Evolutionary conservation across 495 filamentous ascomycete genomes (phyloP), one percentile per base, ranked within the genome.

Genomic region (Aspergillus olivimuriae): DNA sequence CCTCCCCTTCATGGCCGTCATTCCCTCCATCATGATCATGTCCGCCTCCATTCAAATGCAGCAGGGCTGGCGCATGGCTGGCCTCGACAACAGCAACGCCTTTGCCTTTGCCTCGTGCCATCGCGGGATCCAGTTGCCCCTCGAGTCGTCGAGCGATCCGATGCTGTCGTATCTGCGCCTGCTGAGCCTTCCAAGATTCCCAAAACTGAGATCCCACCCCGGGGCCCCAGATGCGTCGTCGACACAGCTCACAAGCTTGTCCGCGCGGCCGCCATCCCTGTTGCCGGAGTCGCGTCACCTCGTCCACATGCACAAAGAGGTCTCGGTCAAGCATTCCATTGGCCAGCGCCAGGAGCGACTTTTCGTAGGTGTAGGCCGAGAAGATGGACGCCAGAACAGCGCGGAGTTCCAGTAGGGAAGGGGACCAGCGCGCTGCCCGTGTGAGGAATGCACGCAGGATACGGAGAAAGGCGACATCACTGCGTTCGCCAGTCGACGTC

Each of bases 341-440:
- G 9, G 94, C 87, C 11, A 98, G 79, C 2, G 77, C 72, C 15
- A 97, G 73, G 10, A 98, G 83, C 3, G 84, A 86, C 53, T 87
- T 83, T 60, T 97, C 94, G 58, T 95, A 95, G 0, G 88, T 81
- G 55, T 98, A 97, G 0, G 94, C 90, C 2, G 91, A 82, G 62
- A 98, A 98, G 34, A 98, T 89, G 5, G 87, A 87, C 2, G 80
- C 71, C 2, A 98, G 75, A 1, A 96, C 89, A 32, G 78, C 74
- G 18, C 94, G 83, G 10, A 98, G 72, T 55, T 97, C 89, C 4
- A 86, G 82, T 1, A 97, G 77, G 19, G 84, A 91, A 0, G 92
- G 88, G 2, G 91, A 94, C 19, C 84, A 81, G 18, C 72, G 67
- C 1, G 87, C 83, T 0, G 89, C 89, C 15, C 87, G 80, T 2